phyloP scores from a whole-genome alignment of 73 alveolate genomes.

The Paramecium octaurelia region DNA sequence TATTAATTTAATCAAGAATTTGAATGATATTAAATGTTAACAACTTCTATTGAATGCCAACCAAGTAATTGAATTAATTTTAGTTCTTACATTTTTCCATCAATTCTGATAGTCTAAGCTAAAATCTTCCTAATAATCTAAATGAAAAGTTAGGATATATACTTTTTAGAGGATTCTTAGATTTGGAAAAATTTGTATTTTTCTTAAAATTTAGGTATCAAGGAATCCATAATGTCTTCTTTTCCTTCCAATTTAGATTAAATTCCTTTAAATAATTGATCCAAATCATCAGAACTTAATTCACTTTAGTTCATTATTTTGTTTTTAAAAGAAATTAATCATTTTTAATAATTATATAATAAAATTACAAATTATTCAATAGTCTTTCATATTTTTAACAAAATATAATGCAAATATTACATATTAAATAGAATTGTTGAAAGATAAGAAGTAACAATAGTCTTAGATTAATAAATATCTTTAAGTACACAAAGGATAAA shows the following conservation, averaged over 20 bases:
- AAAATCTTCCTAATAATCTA: not conserved
- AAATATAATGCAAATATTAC: no score
- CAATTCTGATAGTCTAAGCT: not conserved
- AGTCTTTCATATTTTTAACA: not conserved
- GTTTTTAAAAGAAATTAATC: not conserved
- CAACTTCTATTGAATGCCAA: not conserved
- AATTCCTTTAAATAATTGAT: not conserved
- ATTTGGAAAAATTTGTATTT: not conserved
- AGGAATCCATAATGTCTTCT: not conserved
- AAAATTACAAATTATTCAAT: not conserved
- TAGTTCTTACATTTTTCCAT: constrained; percentile 16
- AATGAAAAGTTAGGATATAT: not conserved
- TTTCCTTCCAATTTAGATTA: not conserved
- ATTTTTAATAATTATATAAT: not conserved
- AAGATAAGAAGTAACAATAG: not conserved
- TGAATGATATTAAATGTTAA: not conserved
- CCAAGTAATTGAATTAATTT: not conserved
- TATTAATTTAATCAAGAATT: not conserved
- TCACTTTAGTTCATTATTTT: not conserved
- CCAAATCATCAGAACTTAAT: not conserved
- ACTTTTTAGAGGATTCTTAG: not conserved
- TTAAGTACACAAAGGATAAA: not conserved
- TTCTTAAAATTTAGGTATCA: not conserved
- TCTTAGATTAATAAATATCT: no score
- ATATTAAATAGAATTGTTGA: not conserved